These are phyloP conservation scores for Lactuca sativa DNA, from an alignment of 129 eudicot species.

Conservation along the genomic window DNA sequence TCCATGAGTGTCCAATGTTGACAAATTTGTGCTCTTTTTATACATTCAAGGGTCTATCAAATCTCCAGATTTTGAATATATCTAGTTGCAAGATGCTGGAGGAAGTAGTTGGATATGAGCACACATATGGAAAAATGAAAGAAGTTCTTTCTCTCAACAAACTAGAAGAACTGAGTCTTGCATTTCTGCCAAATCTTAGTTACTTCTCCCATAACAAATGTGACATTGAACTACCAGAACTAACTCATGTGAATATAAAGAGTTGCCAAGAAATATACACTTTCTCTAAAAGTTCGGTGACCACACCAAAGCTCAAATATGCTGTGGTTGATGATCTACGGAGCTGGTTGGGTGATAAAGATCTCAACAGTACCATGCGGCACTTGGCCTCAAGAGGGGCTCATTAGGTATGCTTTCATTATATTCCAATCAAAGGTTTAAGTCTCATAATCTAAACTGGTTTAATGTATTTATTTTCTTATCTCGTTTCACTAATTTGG, in stretches of 20 bases:
- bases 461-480: background rate
- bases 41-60: constrained; percentile 36
- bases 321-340: constrained; percentile 19
- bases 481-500: background rate
- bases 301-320: constrained; percentile 28
- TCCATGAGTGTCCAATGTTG: constrained; percentile 29
- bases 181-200: constrained; percentile 19
- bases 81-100: constrained; percentile 35
- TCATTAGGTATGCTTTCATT: constrained; percentile 16
- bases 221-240: constrained; percentile 27
- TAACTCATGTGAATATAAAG: constrained; percentile 22
- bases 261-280: constrained; percentile 27
- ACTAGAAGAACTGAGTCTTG: constrained; percentile 30
- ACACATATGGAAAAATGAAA: constrained; percentile 10
- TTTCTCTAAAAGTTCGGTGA: constrained; percentile 33
- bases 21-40: constrained; percentile 28
- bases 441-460: background rate
- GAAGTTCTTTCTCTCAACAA: constrained; percentile 18
- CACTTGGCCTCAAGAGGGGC: constrained; percentile 5
- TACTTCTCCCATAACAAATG: constrained; percentile 29
- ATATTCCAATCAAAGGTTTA: constrained; percentile 3
- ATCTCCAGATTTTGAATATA: constrained; percentile 26
- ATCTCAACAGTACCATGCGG: constrained; percentile 26
- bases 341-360: constrained; percentile 20
- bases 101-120: constrained; percentile 25